Conservation (phyloP, 2,329 filamentous ascomycete genomes). For the Fusarium musae region DNA sequence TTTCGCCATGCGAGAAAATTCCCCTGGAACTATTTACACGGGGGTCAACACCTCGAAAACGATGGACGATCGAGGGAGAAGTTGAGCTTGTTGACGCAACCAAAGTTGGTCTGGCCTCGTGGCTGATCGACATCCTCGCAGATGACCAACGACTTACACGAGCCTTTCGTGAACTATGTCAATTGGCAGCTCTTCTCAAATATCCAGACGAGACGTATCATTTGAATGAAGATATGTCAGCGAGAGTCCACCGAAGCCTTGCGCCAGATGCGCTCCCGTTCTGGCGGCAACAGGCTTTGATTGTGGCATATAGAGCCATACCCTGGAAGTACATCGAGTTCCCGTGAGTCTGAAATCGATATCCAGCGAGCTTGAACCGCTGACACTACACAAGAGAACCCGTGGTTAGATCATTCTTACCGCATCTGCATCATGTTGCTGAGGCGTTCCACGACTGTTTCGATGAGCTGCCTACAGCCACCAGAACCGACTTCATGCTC, state of each 20-base stretch:
- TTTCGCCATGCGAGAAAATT: constrained; percentile 33
- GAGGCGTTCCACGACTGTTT: constrained; percentile 28
- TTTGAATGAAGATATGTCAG: constrained; percentile 32
- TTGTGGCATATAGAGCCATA: constrained; percentile 34
- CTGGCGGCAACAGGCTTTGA: constrained; percentile 35
- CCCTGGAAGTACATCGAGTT: constrained; percentile 42
- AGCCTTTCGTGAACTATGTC: constrained; percentile 24
- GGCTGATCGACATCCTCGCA: constrained; percentile 20
- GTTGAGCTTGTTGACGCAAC: constrained; percentile 47
- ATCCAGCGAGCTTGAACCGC: constrained; percentile 3
- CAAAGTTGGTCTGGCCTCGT: constrained; percentile 35
- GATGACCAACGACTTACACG: constrained; percentile 14
- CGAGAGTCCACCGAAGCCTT: constrained; percentile 22
- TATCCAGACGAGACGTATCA: constrained; percentile 30
- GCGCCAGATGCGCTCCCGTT: constrained; percentile 19
- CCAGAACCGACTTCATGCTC: constrained; percentile 36
- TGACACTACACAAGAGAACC: constrained; percentile 25
- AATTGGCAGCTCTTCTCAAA: constrained; percentile 14
- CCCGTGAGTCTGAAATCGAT: constrained; percentile 25
- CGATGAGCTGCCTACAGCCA: constrained; percentile 17
- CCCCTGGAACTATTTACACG: constrained; percentile 33
- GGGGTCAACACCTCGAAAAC: constrained; percentile 40
- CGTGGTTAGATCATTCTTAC: constrained; percentile 29
- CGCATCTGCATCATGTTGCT: constrained; percentile 31
- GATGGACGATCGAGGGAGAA: constrained; percentile 34